A percentile compares a stretch with the other conserved stretches of the same genome.
phyloP scores from a whole-genome alignment of 2,329 filamentous ascomycete genomes.

The Paramyrothecium sp. region DNA sequence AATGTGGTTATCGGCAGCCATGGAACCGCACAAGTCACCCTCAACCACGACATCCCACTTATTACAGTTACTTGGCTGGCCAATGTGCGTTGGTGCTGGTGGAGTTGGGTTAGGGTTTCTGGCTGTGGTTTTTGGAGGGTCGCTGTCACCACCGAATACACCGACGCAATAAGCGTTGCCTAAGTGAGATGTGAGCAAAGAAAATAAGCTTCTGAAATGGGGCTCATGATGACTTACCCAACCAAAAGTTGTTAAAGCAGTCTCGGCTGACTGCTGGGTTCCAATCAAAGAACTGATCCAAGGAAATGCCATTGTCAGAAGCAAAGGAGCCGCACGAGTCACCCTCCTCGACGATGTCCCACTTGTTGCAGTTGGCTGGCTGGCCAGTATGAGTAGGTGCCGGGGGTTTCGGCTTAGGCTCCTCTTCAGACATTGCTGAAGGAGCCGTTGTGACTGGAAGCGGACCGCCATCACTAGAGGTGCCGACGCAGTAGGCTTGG shows the following conservation, averaged over 20 bases:
- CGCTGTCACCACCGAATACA: neutral
- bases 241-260: neutral
- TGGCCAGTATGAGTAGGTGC: neutral
- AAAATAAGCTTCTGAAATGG: neutral
- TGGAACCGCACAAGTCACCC: neutral
- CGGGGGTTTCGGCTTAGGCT: neutral
- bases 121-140: neutral
- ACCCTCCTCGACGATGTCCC: neutral
- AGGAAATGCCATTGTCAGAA: neutral
- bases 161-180: neutral
- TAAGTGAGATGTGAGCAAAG: neutral
- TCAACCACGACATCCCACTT: neutral
- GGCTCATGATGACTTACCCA: neutral
- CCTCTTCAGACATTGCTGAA: neutral
- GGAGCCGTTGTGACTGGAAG: neutral
- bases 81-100: neutral
- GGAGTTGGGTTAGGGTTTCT: neutral
- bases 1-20: neutral
- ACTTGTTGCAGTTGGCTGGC: neutral
- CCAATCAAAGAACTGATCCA: neutral
- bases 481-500: slow-evolving; percentile 20
- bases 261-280: neutral
- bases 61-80: neutral
- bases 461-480: slow-evolving; percentile 3
- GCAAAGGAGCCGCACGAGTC: neutral